Base-by-base conservation (phyloP, 2,329 filamentous ascomycete genomes). In the Penicillium sp. region DNA sequence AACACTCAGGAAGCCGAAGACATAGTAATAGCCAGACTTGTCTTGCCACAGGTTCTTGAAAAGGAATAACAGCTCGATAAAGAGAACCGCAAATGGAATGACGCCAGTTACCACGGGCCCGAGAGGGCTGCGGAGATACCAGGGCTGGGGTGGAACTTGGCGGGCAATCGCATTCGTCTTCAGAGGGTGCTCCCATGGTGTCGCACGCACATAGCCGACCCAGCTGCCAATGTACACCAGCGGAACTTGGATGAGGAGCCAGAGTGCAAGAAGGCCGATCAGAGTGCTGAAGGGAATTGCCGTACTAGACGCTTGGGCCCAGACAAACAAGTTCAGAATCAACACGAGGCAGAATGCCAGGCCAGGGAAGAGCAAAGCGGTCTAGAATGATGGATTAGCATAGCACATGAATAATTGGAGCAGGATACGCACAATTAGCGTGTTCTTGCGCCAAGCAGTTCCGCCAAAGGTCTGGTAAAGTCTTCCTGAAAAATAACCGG, bases 21-120 rank as follows among this genome's bases (percentile, higher is more conserved):
- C 83, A 68, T 95, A 95, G 70, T 95, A 95, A 69, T 90, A 94
- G 6, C 87, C 87, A 62, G 82, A 88, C 74, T 94, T 94, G 69
- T 94, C 88, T 67, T 90, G 85, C 86, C 88, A 93, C 31, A 94
- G 69, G 43, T 85, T 89, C 70, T 88, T 87, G 70, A 94, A 93
- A 43, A 93, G 83, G 65, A 90, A 93, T 37, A 91, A 76, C 13
- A 94, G 77, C 70, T 94, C 88, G 62, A 94, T 88, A 67, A 91
- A 93, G 58, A 94, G 83, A 49, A 94, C 87, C 2, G 86, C 86
- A 64, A 95, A 95, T 0, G 88, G 88, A 7, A 91, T 79, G 17
- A 93, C 71, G 1, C 88, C 88, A 0, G 86, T 84, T 9, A 93
- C 70, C 29, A 94, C 70, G 8, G 84, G 75, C 1, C 83, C 78